These are phyloP conservation scores for Phytophthora cajani DNA, from an alignment of 352 stramenopile genomes.

Conservation along the genomic window DNA sequence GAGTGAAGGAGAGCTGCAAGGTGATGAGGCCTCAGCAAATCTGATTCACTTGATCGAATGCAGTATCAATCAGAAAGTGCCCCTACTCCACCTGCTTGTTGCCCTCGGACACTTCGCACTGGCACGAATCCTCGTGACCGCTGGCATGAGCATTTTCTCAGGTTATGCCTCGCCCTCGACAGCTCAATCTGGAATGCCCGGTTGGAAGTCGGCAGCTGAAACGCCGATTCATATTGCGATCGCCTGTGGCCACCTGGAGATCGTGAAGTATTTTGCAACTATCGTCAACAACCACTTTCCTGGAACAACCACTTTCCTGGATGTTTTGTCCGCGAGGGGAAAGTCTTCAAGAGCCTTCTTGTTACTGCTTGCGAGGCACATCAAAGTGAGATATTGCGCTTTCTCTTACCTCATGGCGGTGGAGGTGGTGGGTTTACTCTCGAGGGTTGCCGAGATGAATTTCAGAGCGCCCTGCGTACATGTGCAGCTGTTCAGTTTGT, in stretches of 20 bases:
- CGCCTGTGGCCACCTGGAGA: conserved; percentile 49
- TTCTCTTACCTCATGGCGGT: conserved; percentile 41
- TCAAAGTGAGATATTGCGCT: conserved; percentile 44
- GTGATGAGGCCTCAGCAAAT: conserved; percentile 23
- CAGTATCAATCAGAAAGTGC: conserved; percentile 49
- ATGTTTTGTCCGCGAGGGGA: conserved; percentile 52
- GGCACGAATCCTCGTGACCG: conserved; percentile 45
- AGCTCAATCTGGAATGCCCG: conserved; percentile 1
- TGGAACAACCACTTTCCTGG: conserved; percentile 48
- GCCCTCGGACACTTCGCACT: conserved; percentile 43
- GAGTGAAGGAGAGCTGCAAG: neutral
- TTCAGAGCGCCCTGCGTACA: conserved; percentile 46
- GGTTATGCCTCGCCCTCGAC: neutral
- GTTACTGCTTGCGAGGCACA: conserved; percentile 46
- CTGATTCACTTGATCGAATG: conserved; percentile 49
- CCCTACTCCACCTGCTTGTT: conserved; percentile 51
- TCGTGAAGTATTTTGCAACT: conserved; percentile 48
- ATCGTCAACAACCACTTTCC: conserved; percentile 57
- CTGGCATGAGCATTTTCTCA: conserved; percentile 55
- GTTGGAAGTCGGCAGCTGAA: conserved; percentile 26
- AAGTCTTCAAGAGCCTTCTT: conserved; percentile 52
- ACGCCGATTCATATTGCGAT: conserved; percentile 63
- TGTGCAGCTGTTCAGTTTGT: conserved; percentile 49
- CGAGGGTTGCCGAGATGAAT: conserved; percentile 42
- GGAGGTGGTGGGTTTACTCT: conserved; percentile 49